These are phyloP conservation scores for Picochlorum sp. DNA, from an alignment of 139 green algal genomes.

Conservation along the genomic window DNA sequence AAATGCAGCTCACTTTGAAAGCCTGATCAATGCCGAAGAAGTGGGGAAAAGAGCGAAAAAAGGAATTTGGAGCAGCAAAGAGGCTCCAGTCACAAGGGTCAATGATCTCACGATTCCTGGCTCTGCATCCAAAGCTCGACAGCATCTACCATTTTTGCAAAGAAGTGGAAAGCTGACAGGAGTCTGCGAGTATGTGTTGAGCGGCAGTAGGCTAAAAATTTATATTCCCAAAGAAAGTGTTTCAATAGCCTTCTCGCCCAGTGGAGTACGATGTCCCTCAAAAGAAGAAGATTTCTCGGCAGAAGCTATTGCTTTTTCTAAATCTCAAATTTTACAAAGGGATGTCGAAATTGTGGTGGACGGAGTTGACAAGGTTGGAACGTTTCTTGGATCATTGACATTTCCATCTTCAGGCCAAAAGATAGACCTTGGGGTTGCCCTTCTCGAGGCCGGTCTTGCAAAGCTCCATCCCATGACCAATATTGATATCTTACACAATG, in stretches of 20 bases:
- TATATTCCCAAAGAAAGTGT: conserved; percentile 77
- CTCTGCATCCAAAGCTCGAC: conserved; percentile 49
- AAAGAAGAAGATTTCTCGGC: conserved; percentile 72
- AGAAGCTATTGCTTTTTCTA: conserved; percentile 74
- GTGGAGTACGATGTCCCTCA: conserved; percentile 56
- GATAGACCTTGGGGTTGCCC: conserved; percentile 49
- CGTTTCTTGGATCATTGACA: conserved; percentile 75
- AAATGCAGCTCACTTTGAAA: conserved; percentile 86
- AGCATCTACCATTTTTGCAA: conserved; percentile 92
- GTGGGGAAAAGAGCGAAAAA: conserved; percentile 61
- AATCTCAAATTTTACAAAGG: conserved; percentile 53
- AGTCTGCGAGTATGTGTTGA: conserved; percentile 77
- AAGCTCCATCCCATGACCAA: conserved; percentile 68
- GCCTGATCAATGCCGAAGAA: conserved; percentile 74
- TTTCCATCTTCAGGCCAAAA: conserved; percentile 6
- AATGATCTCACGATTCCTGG: conserved; percentile 81
- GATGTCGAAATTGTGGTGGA: conserved; percentile 66
- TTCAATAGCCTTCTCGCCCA: conserved; percentile 77
- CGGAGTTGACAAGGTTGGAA: conserved; percentile 76
- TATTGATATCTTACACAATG: conserved; percentile 12
- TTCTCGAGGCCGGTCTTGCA: conserved; percentile 68
- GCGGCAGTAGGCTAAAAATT: conserved; percentile 70
- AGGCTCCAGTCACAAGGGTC: conserved; percentile 50
- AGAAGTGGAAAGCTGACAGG: conserved; percentile 52
- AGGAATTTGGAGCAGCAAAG: conserved; percentile 70